A percentile compares a stretch with the other conserved stretches of the same genome.
Evolutionary conservation across 306 rosid species (phyloP).

Genomic region (Fragaria nilgerrensis): DNA sequence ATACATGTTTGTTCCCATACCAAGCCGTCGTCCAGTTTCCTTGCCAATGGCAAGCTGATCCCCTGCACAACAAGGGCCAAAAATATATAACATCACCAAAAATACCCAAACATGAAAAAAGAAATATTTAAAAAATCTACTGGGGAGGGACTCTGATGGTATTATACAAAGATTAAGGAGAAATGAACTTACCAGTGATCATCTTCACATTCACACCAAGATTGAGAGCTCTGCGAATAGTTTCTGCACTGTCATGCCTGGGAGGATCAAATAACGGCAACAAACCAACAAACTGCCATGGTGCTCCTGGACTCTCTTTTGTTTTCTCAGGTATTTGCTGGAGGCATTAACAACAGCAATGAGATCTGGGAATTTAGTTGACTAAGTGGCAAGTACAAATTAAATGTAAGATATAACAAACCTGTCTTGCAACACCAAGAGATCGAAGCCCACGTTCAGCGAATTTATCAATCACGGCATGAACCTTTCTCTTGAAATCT

Average conservation of each 20-base stretch:
- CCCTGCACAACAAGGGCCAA: constrained; percentile 42
- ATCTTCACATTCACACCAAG: constrained; percentile 99
- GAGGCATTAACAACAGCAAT: constrained; percentile 22
- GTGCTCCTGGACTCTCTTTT: constrained; percentile 76
- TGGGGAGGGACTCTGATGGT: not conserved
- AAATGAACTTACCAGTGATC: constrained; percentile 78
- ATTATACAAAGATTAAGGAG: constrained; percentile 3
- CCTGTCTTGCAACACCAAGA: constrained; percentile 97
- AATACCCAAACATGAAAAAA: not conserved
- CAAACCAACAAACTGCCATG: constrained; percentile 92
- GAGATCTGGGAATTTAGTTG: constrained; percentile 15
- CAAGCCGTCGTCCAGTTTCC: constrained; percentile 98
- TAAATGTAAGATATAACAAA: constrained; percentile 27
- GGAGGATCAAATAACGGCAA: constrained; percentile 98
- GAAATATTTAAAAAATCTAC: not conserved
- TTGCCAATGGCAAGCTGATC: constrained; percentile 98
- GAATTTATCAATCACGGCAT: constrained; percentile 75
- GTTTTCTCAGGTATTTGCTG: constrained; percentile 85
- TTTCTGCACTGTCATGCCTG: constrained; percentile 98
- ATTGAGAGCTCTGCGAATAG: constrained; percentile 92
- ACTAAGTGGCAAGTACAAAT: constrained; percentile 8
- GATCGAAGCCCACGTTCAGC: constrained; percentile 99
- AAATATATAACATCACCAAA: constrained; percentile 10
- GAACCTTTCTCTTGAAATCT: constrained; percentile 69
- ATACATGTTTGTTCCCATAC: constrained; percentile 99